phyloP scores from a whole-genome alignment of 306 rosid genomes.

The Vigna trinervia region DNA sequence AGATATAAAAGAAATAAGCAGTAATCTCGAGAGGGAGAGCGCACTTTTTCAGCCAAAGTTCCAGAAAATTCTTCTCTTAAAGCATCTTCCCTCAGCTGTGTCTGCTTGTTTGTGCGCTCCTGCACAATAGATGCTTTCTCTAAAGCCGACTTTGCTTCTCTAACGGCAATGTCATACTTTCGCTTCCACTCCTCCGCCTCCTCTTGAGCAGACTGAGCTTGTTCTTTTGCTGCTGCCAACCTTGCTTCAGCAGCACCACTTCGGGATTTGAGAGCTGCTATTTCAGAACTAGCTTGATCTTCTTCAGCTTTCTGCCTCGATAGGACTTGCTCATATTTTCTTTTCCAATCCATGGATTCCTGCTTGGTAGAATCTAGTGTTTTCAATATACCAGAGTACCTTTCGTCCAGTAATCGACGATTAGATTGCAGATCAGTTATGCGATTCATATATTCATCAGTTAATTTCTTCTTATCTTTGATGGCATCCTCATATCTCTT shows the following conservation, averaged over 20 bases:
- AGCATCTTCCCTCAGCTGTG: constrained; percentile 90
- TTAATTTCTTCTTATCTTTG: constrained; percentile 78
- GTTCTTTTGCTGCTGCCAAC: constrained; percentile 90
- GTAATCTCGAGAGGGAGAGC: constrained; percentile 6
- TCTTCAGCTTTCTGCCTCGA: constrained; percentile 85
- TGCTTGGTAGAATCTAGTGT: constrained; percentile 77
- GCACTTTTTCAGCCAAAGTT: constrained; percentile 83
- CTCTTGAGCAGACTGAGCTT: constrained; percentile 91
- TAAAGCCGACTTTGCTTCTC: constrained; percentile 88
- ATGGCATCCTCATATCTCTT: constrained; percentile 88
- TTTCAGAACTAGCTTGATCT: constrained; percentile 81
- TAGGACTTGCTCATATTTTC: constrained; percentile 74
- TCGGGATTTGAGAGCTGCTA: constrained; percentile 81
- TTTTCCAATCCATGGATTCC: constrained; percentile 85
- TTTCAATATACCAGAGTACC: constrained; percentile 68
- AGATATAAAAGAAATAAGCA: constrained; percentile 1
- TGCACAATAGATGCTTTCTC: constrained; percentile 88
- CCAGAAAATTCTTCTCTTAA: constrained; percentile 81
- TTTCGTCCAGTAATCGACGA: constrained; percentile 73
- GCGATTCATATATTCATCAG: constrained; percentile 89
- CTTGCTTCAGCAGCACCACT: constrained; percentile 92
- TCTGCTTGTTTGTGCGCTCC: constrained; percentile 79
- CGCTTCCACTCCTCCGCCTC: constrained; percentile 98
- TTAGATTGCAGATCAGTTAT: constrained; percentile 79
- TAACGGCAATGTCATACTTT: constrained; percentile 78